Conservation (phyloP, 306 rosid genomes). For the Herpetospermum pedunculosum region DNA sequence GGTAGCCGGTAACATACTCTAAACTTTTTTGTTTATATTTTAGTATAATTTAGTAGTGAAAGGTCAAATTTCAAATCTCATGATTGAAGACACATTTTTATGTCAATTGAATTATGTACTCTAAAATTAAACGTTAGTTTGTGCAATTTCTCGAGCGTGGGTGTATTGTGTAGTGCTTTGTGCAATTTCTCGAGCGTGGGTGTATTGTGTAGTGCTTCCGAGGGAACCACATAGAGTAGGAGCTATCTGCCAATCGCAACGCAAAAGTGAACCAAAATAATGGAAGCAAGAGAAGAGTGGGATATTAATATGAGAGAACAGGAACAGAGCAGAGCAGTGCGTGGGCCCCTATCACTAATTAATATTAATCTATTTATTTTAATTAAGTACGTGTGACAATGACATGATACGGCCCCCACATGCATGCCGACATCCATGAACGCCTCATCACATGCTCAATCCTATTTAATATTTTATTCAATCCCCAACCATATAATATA, state of each 20-base stretch:
- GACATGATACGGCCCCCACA: conserved; percentile 6
- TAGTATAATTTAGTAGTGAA: too few species aligned
- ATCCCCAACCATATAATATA: not conserved
- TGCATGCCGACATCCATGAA: conserved; percentile 9
- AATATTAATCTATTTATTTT: too few species aligned
- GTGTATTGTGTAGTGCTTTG: too few species aligned
- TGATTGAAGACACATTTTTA: too few species aligned
- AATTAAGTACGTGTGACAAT: conserved; percentile 4
- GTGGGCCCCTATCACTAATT: not conserved
- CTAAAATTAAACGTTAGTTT: too few species aligned
- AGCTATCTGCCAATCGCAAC: not conserved
- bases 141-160: too few species aligned
- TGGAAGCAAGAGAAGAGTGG: not conserved
- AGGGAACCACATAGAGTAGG: not conserved
- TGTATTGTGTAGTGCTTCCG: too few species aligned
- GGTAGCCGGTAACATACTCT: too few species aligned
- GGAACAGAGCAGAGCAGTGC: not conserved
- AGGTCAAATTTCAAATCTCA: too few species aligned
- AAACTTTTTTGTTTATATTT: too few species aligned
- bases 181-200: too few species aligned
- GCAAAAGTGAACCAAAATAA: not conserved
- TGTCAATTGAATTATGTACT: too few species aligned
- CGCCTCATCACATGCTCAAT: not conserved
- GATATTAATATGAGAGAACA: not conserved
- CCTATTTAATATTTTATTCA: not conserved